These are phyloP conservation scores for Raddia distichophylla DNA, from an alignment of 176 grass and related monocot genomes.

Conservation along the genomic window DNA sequence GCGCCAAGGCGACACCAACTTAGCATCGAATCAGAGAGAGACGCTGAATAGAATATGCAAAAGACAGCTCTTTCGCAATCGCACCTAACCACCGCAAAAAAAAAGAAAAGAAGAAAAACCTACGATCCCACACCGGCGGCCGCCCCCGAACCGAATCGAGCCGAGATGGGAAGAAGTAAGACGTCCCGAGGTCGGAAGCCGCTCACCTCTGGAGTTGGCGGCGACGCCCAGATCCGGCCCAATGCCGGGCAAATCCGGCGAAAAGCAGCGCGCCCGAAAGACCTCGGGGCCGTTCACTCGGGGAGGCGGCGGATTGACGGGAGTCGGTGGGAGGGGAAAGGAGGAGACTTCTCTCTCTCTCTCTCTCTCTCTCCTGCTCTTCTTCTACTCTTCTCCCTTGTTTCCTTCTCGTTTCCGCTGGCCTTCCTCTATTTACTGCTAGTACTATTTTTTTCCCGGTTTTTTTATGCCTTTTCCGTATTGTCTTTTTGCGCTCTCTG, in stretches of 20 bases:
- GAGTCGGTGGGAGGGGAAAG: no score
- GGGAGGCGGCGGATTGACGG: no score
- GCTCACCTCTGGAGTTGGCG: conserved; percentile 22
- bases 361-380: no score
- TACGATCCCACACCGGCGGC: background rate
- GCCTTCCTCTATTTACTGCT: no score
- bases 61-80: background rate
- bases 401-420: no score
- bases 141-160: background rate
- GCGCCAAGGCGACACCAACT: background rate
- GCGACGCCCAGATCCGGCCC: conserved; percentile 17
- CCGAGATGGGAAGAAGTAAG: background rate
- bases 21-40: background rate
- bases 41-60: background rate
- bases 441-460: no score
- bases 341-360: no score
- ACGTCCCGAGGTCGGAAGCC: background rate
- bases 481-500: no score
- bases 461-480: no score
- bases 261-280: no score
- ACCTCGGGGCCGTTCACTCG: no score
- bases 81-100: background rate
- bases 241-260: conserved; percentile 6
- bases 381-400: no score
- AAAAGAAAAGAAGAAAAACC: background rate